Conservation (phyloP, 768 basidiomycete species). For the Clathrus columnatus region DNA sequence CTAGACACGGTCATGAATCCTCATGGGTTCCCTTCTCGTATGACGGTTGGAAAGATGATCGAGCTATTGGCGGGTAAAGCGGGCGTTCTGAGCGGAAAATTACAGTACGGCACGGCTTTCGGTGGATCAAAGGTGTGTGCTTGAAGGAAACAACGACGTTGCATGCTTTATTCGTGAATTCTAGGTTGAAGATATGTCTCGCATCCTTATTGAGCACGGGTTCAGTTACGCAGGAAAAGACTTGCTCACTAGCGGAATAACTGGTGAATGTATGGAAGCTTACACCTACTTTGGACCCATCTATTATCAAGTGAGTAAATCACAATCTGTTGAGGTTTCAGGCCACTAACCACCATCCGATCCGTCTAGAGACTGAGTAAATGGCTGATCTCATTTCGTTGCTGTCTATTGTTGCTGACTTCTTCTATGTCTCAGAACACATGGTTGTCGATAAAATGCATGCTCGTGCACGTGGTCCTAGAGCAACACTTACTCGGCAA, state of each 20-base stretch:
- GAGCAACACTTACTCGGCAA: slow-evolving; percentile 92
- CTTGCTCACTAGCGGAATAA: slow-evolving; percentile 96
- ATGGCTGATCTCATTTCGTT: slow-evolving; percentile 22
- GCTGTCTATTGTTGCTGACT: background rate
- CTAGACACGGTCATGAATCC: slow-evolving; percentile 99
- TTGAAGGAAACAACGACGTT: background rate
- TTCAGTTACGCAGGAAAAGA: slow-evolving; percentile 99
- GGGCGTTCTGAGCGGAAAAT: slow-evolving; percentile 79
- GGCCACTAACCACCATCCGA: background rate
- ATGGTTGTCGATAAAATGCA: slow-evolving; percentile 99
- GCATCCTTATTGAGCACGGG: slow-evolving; percentile 87
- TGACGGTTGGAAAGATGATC: slow-evolving; percentile 99
- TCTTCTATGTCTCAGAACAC: slow-evolving; percentile 64
- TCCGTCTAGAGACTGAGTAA: slow-evolving; percentile 80
- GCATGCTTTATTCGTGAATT: background rate
- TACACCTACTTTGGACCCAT: slow-evolving; percentile 99
- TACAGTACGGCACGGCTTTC: slow-evolving; percentile 94
- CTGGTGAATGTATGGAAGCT: slow-evolving; percentile 90
- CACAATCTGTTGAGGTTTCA: slow-evolving; percentile 10
- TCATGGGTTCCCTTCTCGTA: slow-evolving; percentile 97
- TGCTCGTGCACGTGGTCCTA: slow-evolving; percentile 93
- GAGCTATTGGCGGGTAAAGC: slow-evolving; percentile 96
- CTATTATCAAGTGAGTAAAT: slow-evolving; percentile 75
- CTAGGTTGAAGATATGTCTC: slow-evolving; percentile 96
- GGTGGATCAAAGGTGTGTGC: slow-evolving; percentile 86